These are phyloP conservation scores for Nakazawaea ishiwadae DNA, from an alignment of 805 yeast genomes.

Conservation along the genomic window DNA sequence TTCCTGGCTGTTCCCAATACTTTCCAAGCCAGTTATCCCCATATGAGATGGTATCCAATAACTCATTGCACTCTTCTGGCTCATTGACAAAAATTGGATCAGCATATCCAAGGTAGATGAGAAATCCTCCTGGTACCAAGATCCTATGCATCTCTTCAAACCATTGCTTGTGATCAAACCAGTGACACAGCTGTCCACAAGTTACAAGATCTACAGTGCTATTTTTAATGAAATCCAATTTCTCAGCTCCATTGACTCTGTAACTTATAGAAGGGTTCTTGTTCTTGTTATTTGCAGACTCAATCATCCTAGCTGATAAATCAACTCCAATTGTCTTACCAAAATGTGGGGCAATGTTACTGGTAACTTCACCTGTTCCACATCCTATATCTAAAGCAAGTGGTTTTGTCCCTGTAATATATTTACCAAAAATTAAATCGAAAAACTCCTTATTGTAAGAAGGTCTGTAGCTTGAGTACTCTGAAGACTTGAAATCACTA, in stretches of 20 bases:
- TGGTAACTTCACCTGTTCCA: slow-evolving; percentile 74
- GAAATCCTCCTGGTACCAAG: slow-evolving; percentile 36
- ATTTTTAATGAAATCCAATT: slow-evolving; percentile 23
- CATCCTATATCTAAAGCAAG: slow-evolving; percentile 71
- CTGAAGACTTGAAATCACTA: slow-evolving; percentile 41
- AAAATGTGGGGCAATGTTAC: slow-evolving; percentile 28
- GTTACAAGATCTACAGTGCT: slow-evolving; percentile 54
- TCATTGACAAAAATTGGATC: slow-evolving; percentile 55
- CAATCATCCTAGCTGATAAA: slow-evolving; percentile 41
- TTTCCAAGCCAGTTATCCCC: slow-evolving; percentile 49
- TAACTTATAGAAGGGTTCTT: slow-evolving; percentile 18
- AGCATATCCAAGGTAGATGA: slow-evolving; percentile 76
- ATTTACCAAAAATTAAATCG: slow-evolving; percentile 35
- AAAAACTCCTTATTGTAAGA: slow-evolving; percentile 53
- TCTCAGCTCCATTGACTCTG: slow-evolving; percentile 19
- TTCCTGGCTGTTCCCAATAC: slow-evolving; percentile 87
- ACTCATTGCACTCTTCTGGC: slow-evolving; percentile 50
- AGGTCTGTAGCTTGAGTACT: slow-evolving; percentile 61
- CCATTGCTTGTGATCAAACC: slow-evolving; percentile 44
- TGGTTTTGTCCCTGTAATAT: slow-evolving; percentile 23
- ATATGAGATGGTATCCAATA: slow-evolving; percentile 39
- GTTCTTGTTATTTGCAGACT: slow-evolving; percentile 31
- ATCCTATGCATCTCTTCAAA: slow-evolving; percentile 28
- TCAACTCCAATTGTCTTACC: slow-evolving; percentile 41
- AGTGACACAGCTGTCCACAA: slow-evolving; percentile 85